phyloP scores from a whole-genome alignment of 2,329 filamentous ascomycete species.

The Fusarium lateritium region DNA sequence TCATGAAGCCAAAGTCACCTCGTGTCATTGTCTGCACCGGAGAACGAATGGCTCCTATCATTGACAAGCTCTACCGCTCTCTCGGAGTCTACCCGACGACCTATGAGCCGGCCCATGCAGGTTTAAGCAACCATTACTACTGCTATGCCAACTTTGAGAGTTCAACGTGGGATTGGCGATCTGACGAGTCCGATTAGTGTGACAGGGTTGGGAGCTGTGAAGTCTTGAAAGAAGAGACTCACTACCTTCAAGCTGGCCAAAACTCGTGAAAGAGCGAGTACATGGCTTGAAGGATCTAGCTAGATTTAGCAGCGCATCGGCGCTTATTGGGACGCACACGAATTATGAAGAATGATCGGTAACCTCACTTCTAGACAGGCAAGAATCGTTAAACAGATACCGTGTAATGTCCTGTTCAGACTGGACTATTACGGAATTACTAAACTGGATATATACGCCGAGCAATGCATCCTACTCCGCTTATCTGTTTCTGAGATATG shows the following conservation, averaged over 20 bases:
- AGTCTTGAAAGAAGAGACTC: background rate
- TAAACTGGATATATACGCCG: constrained; percentile 39
- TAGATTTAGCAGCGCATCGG: background rate
- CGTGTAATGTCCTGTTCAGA: constrained; percentile 6
- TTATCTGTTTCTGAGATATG: constrained; percentile 15
- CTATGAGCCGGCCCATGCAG: constrained; percentile 78
- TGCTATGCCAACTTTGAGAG: constrained; percentile 86
- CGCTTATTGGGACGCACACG: background rate
- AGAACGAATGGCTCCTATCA: constrained; percentile 78
- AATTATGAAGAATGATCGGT: background rate
- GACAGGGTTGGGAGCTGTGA: background rate
- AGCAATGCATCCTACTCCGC: constrained; percentile 38
- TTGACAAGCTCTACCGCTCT: constrained; percentile 76
- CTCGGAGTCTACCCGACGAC: constrained; percentile 75
- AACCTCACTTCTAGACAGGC: background rate
- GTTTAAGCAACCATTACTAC: constrained; percentile 84
- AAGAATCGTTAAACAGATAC: constrained; percentile 4
- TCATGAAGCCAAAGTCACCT: constrained; percentile 64
- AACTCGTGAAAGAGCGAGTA: background rate
- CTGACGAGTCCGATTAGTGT: constrained; percentile 30
- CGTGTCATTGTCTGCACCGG: constrained; percentile 80
- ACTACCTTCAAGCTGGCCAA: background rate
- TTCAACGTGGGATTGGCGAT: constrained; percentile 62
- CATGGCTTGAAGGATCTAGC: background rate
- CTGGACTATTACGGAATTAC: constrained; percentile 18